These are phyloP conservation scores for Aspergillus latus DNA, from an alignment of 2,329 filamentous ascomycete genomes.

Conservation along the genomic window DNA sequence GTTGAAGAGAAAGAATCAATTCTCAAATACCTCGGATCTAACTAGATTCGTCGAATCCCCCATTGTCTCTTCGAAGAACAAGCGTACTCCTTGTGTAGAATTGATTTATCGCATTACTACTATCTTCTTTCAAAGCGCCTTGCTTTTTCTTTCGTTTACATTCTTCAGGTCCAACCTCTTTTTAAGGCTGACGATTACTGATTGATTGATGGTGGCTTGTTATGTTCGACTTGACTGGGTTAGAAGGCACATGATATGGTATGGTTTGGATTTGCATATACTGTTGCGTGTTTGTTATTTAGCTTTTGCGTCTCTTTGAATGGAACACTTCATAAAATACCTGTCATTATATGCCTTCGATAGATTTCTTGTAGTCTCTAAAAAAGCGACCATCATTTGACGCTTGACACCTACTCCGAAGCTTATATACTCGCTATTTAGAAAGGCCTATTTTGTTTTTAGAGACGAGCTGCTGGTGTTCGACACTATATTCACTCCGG, in stretches of 20 bases:
- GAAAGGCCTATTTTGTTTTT: no score
- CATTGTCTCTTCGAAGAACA: background rate
- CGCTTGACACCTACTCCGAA: no score
- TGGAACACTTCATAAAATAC: background rate
- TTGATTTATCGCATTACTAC: background rate
- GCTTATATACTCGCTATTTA: no score
- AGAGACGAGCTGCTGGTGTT: no score
- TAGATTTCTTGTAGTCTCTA: no score
- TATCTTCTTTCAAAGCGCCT: slow-evolving; percentile 4
- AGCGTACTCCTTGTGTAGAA: slow-evolving; percentile 1
- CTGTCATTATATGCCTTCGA: no score
- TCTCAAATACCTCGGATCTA: slow-evolving; percentile 54
- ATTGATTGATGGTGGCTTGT: background rate
- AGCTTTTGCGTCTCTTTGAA: background rate
- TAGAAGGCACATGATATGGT: slow-evolving; percentile 10
- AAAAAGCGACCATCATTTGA: no score
- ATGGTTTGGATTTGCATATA: slow-evolving; percentile 8
- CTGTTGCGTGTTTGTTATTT: background rate
- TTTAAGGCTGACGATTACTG: slow-evolving; percentile 6
- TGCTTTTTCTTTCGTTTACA: background rate
- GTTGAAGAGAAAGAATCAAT: slow-evolving; percentile 85
- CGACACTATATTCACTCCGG: no score
- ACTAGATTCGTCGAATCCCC: background rate
- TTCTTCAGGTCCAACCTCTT: background rate
- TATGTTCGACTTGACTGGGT: background rate